Evolutionary conservation across 2,329 filamentous ascomycete species (phyloP), one percentile per base, ranked within the genome.

Genomic region (Pyricularia grisea): DNA sequence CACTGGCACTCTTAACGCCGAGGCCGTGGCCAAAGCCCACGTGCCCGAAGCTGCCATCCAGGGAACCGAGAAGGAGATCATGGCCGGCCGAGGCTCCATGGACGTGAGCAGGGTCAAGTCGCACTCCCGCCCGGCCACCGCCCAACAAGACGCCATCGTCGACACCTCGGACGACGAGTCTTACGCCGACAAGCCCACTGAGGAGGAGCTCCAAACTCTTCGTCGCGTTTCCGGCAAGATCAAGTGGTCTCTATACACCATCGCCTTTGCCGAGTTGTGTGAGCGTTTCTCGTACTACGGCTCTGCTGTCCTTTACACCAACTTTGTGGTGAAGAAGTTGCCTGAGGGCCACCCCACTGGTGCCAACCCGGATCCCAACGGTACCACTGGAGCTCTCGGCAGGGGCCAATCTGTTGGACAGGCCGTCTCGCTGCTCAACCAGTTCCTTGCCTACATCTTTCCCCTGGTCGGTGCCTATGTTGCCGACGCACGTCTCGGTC

Each of bases 211-310:
- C 70, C 76, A 72, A 17, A 88, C 86, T 0, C 84, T 91, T n/a
- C 85, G 82, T 67, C 86, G 87, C 74, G 85, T 91, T 27, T 86
- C 88, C 14, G 88, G 87, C 71, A 83, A 83, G 74, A 86, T 93
- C 71, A 87, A 88, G 66, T 88, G 85, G 84, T 80, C 83, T 68
- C 85, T 89, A 70, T 93, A 88, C 79, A 88, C 87, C 30, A 86
- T 93, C 70, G 90, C 89, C 66, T 88, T 92, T 71, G 87, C 91
- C 70, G 91, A 93, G 78, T 80, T 92, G 69, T 91, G 88, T 79
- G 91, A 93, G 80, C 88, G 90, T 66, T 92, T 92, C 79, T 90
- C 88, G 17, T 93, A 92, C 85, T 92, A 93, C 75, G 91, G 90
- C 68, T 89, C 88, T 4, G 85, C 87, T 63, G 84, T 89, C 36